Conservation (phyloP, 768 basidiomycete species). For the Gymnopilus junonius region DNA sequence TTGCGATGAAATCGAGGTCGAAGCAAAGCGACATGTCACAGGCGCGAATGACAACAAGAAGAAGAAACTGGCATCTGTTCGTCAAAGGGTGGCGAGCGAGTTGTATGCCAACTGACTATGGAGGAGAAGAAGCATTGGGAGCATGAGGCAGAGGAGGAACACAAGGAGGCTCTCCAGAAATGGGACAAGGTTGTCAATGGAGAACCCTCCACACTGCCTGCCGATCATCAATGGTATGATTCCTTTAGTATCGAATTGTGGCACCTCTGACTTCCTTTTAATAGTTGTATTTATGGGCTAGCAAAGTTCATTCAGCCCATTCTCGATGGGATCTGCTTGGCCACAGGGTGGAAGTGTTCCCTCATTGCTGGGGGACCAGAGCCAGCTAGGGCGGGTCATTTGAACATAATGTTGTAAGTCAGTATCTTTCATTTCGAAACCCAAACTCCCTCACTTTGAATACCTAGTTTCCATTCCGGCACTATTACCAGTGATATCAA, state of each 20-base stretch:
- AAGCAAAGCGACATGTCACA: neutral
- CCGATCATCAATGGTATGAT: neutral
- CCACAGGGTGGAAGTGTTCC: conserved; percentile 2
- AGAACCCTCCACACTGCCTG: neutral
- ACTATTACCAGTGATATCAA: neutral
- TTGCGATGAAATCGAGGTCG: neutral
- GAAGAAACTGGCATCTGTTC: neutral
- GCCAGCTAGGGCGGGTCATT: neutral
- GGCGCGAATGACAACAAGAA: neutral
- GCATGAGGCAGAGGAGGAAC: neutral
- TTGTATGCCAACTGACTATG: neutral
- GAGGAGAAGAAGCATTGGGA: neutral
- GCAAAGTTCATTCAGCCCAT: neutral
- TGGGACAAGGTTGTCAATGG: neutral
- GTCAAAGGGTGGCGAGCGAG: neutral
- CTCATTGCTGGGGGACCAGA: conserved; percentile 4
- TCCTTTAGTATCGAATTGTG: neutral
- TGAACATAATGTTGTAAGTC: conserved; percentile 1
- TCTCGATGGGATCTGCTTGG: neutral
- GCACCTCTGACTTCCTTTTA: neutral
- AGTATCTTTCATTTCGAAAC: neutral
- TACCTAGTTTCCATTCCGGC: conserved; percentile 4
- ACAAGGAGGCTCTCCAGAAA: neutral
- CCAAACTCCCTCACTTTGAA: neutral
- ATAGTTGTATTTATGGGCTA: neutral